Evolutionary conservation across 1,284 basidiomycete species (phyloP).

Genomic region (Fereydounia khargensis): DNA sequence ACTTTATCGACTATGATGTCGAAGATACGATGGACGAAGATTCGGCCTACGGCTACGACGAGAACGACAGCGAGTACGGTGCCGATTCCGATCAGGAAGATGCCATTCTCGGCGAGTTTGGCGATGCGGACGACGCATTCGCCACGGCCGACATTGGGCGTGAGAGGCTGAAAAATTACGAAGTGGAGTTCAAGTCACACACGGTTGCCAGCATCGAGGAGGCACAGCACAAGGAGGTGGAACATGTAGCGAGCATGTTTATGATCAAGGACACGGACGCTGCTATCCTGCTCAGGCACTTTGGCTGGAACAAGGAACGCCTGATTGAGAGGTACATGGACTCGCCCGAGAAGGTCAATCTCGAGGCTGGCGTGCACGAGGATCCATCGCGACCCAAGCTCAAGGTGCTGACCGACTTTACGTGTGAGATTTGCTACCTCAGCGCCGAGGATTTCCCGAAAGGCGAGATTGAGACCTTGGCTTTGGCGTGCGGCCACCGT

Average conservation of each 20-base stretch:
- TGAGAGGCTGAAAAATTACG: constrained; percentile 40
- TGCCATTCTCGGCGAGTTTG: constrained; percentile 24
- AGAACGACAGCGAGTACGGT: constrained; percentile 8
- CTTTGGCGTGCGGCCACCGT: constrained; percentile 52
- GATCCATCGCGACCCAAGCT: constrained; percentile 38
- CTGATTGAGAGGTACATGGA: constrained; percentile 62
- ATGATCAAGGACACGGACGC: constrained; percentile 61
- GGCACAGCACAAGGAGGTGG: constrained; percentile 48
- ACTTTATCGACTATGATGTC: constrained; percentile 27
- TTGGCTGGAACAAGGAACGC: constrained; percentile 92
- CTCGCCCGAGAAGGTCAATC: constrained; percentile 40
- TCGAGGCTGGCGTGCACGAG: constrained; percentile 50
- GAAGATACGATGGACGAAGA: constrained; percentile 55
- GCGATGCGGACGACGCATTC: constrained; percentile 33
- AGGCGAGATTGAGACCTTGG: constrained; percentile 44
- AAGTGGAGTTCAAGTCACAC: constrained; percentile 50
- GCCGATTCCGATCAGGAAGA: constrained; percentile 18
- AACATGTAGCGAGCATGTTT: constrained; percentile 53
- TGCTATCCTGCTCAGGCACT: constrained; percentile 76
- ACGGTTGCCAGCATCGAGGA: constrained; percentile 33
- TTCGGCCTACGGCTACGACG: constrained; percentile 37
- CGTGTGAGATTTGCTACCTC: constrained; percentile 50
- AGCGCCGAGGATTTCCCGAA: constrained; percentile 37
- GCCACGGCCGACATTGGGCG: constrained; percentile 22
- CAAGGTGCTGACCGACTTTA: constrained; percentile 35